Base-by-base conservation (phyloP, 2,329 filamentous ascomycete genomes). In the Aureobasidium sp. region DNA sequence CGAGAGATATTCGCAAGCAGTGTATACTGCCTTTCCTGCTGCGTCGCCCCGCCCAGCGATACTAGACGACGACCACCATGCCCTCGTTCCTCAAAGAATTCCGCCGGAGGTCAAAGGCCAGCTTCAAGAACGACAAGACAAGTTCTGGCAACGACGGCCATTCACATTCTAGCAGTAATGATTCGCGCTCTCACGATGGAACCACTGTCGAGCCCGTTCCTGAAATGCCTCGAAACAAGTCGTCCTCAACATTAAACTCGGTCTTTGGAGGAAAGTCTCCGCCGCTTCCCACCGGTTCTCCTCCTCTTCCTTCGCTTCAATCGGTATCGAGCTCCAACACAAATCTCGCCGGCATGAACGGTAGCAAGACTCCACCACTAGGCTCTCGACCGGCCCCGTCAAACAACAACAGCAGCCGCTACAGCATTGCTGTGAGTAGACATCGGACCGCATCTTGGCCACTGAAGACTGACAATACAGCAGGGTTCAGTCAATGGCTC, bases 71-170 rank as follows among this genome's bases (percentile, higher is more conserved):
- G 2, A 63, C 36, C 13, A 49, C 36, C 49, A 79, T 79, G 77
- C 77, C 77, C 71, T 78, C 86, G 48, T 90, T 95, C 71, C 81
- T 94, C 69, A 90, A 85, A 74, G 86, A 88, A 70, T 65, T 69
- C 49, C 88, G 90, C 68, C 85, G 90, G 68, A 86, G 87, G 68
- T 94, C 89, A 62, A 87, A 81, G 73, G 83, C 86, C 64, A 91
- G 86, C 78, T 87, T 91, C 75, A 85, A 83, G 63, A 86, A 84
- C 52, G 82, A 83, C 44, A 81, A 79, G 64, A 84, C 85, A 44
- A 84, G 64, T 27, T 65, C 81, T 52, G 84, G 34, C 25, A 68
- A 67, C 63, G 64, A 64, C 37, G 66, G 62, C 5, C 58, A 61
- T 13, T 61, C 58, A 15, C 59, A 61, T 13, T 61, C 61, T 34